Evolutionary conservation across 257 asterid genomes (phyloP).

Genomic region (Plantago ovata): DNA sequence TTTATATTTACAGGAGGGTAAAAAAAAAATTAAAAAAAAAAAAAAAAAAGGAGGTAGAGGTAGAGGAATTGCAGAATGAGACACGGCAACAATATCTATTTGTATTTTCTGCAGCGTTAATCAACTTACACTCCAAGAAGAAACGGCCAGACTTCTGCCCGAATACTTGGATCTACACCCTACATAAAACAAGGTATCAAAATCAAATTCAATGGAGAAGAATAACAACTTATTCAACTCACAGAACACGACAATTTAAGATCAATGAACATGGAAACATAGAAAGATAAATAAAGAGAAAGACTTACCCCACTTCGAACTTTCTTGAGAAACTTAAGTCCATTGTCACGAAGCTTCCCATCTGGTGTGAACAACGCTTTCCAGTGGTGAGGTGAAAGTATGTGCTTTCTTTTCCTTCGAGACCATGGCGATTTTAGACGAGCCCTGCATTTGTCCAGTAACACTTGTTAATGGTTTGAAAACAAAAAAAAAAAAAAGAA

Average conservation of each 20-base stretch:
- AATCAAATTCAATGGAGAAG: slow-evolving; percentile 13
- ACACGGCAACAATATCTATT: slow-evolving; percentile 3
- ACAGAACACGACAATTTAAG: background rate
- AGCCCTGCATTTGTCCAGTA: slow-evolving; percentile 45
- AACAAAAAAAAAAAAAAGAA: slow-evolving; percentile 9
- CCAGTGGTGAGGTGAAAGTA: slow-evolving; percentile 80
- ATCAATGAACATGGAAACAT: background rate
- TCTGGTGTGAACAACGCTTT: slow-evolving; percentile 66
- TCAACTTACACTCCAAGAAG: slow-evolving; percentile 93
- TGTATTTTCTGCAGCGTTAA: slow-evolving; percentile 13
- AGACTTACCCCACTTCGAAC: slow-evolving; percentile 94
- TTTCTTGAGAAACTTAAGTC: slow-evolving; percentile 81
- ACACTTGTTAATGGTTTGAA: slow-evolving; percentile 17
- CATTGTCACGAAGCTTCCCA: slow-evolving; percentile 77
- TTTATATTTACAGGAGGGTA: too few species aligned
- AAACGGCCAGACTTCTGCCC: slow-evolving; percentile 94
- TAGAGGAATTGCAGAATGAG: slow-evolving; percentile 5
- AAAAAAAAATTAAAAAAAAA: too few species aligned
- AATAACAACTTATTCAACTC: slow-evolving; percentile 1
- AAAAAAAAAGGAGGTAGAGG: background rate
- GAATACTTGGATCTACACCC: slow-evolving; percentile 90
- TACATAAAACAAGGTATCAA: slow-evolving; percentile 27
- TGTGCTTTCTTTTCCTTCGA: slow-evolving; percentile 75
- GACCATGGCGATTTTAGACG: slow-evolving; percentile 95
- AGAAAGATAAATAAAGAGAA: slow-evolving; percentile 12